phyloP scores from a whole-genome alignment of 805 yeast genomes.

The Komagataella pseudopastoris region DNA sequence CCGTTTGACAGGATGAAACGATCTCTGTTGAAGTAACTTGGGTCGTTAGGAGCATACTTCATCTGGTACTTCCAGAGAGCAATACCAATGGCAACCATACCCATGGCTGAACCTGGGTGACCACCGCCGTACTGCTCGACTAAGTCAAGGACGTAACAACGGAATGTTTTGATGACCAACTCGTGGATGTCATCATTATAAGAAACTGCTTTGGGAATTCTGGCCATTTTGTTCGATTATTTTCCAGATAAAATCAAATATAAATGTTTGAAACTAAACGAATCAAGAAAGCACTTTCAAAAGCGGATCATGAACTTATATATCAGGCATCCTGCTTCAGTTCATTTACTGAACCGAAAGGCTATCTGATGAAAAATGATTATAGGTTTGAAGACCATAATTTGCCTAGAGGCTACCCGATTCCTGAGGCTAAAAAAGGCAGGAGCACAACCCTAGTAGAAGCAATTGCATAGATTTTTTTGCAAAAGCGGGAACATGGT shows the following conservation, averaged over 20 bases:
- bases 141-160: slow-evolving; percentile 19
- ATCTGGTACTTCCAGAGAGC: slow-evolving; percentile 22
- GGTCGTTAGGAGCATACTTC: slow-evolving; percentile 16
- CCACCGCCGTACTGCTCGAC: slow-evolving; percentile 22
- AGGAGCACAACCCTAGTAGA: background rate
- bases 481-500: background rate
- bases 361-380: background rate
- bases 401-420: background rate
- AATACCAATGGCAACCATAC: slow-evolving; percentile 24
- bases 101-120: slow-evolving; percentile 35
- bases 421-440: background rate
- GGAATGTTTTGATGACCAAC: slow-evolving; percentile 16
- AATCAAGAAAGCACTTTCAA: background rate
- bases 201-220: slow-evolving; percentile 14
- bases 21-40: slow-evolving; percentile 22
- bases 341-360: background rate
- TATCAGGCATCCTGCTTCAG: background rate
- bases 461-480: too few species aligned
- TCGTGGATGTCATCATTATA: slow-evolving; percentile 15
- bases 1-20: slow-evolving; percentile 24
- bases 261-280: background rate
- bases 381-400: background rate
- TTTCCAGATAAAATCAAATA: slow-evolving; percentile 1
- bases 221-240: slow-evolving; percentile 9
- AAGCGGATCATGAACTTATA: background rate